These are phyloP conservation scores for Brassica cretica DNA, from an alignment of 345 rosid species.

Conservation along the genomic window DNA sequence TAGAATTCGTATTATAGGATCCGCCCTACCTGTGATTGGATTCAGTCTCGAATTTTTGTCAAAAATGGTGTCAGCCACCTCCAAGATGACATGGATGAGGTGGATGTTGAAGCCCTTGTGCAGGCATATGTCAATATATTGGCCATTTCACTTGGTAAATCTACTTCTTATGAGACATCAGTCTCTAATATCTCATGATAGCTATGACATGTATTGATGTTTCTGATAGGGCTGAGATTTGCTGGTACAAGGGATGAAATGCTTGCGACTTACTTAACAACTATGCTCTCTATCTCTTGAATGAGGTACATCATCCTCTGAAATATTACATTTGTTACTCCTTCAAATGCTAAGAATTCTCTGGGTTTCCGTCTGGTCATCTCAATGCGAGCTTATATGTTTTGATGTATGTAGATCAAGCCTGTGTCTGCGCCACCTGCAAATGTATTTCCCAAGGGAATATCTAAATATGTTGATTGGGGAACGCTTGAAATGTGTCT, in stretches of 20 bases:
- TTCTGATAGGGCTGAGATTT: conserved; percentile 75
- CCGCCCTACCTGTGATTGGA: conserved; percentile 82
- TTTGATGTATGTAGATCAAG: conserved; percentile 67
- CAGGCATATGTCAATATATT: conserved; percentile 90
- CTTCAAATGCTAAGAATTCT: conserved; percentile 2
- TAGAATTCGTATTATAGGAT: conserved; percentile 53
- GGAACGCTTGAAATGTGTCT: conserved; percentile 94
- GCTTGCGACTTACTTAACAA: conserved; percentile 81
- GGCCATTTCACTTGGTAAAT: conserved; percentile 83
- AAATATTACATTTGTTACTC: conserved; percentile 26
- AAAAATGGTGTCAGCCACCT: conserved; percentile 62
- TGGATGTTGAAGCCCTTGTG: conserved; percentile 77
- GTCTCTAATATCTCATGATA: conserved; percentile 26
- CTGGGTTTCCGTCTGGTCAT: conserved; percentile 17
- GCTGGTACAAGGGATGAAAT: conserved; percentile 90
- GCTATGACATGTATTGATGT: conserved; percentile 27
- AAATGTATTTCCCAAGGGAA: conserved; percentile 67
- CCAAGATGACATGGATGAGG: conserved; percentile 59
- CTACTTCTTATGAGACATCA: conserved; percentile 3
- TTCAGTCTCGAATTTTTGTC: conserved; percentile 77
- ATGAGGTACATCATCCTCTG: conserved; percentile 65
- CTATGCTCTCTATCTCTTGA: conserved; percentile 77
- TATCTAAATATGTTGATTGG: conserved; percentile 78
- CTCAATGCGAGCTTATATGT: conserved; percentile 24
- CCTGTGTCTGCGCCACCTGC: conserved; percentile 57